Percentiles rank a stretch among this genome's conserved stretches.
These are phyloP conservation scores for Sphaerulina populicola DNA, from an alignment of 2,329 filamentous ascomycete species.

Conservation along the genomic window DNA sequence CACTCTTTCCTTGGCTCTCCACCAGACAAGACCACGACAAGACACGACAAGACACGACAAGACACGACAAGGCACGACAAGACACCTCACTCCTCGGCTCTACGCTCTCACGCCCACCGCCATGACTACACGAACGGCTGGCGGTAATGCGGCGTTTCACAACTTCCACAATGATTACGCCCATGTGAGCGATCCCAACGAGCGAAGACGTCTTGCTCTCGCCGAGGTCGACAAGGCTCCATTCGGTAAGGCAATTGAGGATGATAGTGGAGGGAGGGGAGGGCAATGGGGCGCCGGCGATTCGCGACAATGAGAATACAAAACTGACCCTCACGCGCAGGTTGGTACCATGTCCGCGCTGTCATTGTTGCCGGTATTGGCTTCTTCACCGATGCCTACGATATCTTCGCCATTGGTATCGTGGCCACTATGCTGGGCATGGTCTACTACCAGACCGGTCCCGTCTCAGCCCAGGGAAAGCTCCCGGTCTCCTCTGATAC, in stretches of 20 bases:
- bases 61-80: background rate
- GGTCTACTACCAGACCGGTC: slow-evolving; percentile 55
- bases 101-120: background rate
- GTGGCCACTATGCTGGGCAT: slow-evolving; percentile 69
- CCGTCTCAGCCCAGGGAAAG: slow-evolving; percentile 34
- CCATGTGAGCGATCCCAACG: slow-evolving; percentile 60
- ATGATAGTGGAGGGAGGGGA: background rate
- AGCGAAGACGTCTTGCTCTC: slow-evolving; percentile 69
- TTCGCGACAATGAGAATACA: too few relatives aligned
- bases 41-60: too few relatives aligned
- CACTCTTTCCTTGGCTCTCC: slow-evolving; percentile 11
- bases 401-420: slow-evolving; percentile 67
- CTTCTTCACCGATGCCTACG: slow-evolving; percentile 80
- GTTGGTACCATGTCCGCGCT: slow-evolving; percentile 75
- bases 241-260: background rate
- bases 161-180: slow-evolving; percentile 70
- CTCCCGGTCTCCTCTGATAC: slow-evolving; percentile 64
- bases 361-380: slow-evolving; percentile 72
- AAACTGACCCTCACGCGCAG: slow-evolving; percentile 42
- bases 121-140: slow-evolving; percentile 30
- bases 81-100: too few relatives aligned
- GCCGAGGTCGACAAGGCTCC: slow-evolving; percentile 63
- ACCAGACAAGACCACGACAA: background rate
- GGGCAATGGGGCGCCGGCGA: too few relatives aligned
- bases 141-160: slow-evolving; percentile 63